These are phyloP conservation scores for Boletus sensibilis DNA, from an alignment of 768 basidiomycete genomes.

Conservation along the genomic window DNA sequence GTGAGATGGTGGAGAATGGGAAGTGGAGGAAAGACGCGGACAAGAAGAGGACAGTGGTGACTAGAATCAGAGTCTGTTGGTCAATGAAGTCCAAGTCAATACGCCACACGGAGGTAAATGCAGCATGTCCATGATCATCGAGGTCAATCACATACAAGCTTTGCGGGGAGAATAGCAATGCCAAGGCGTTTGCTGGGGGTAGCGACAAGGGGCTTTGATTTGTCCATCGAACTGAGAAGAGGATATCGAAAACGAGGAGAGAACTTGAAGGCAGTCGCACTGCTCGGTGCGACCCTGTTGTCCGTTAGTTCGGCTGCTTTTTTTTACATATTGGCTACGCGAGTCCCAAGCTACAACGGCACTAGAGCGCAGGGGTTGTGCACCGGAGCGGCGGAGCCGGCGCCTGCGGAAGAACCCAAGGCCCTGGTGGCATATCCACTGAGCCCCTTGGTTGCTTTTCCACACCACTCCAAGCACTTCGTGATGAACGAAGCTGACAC, in stretches of 20 bases:
- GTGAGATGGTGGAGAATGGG: not conserved
- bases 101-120: not conserved
- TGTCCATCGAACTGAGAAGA: constrained; percentile 7
- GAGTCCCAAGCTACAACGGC: too few species aligned
- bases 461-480: not conserved
- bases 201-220: not conserved
- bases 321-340: too few species aligned
- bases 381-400: too few species aligned
- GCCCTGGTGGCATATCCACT: too few species aligned
- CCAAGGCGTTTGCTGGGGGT: not conserved
- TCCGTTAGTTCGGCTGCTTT: not conserved
- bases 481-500: constrained; percentile 47
- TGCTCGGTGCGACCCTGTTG: not conserved
- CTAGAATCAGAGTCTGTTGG: constrained; percentile 14
- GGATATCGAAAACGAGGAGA: not conserved
- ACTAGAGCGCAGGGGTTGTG: too few species aligned
- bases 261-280: not conserved
- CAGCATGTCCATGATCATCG: not conserved
- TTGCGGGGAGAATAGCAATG: not conserved
- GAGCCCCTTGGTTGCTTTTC: too few species aligned
- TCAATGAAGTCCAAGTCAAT: not conserved
- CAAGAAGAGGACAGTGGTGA: constrained; percentile 4
- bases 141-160: constrained; percentile 13
- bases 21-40: not conserved
- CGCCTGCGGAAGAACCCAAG: too few species aligned